Evolutionary conservation across 306 rosid genomes (phyloP).

Genomic region (Quillaja saponaria): DNA sequence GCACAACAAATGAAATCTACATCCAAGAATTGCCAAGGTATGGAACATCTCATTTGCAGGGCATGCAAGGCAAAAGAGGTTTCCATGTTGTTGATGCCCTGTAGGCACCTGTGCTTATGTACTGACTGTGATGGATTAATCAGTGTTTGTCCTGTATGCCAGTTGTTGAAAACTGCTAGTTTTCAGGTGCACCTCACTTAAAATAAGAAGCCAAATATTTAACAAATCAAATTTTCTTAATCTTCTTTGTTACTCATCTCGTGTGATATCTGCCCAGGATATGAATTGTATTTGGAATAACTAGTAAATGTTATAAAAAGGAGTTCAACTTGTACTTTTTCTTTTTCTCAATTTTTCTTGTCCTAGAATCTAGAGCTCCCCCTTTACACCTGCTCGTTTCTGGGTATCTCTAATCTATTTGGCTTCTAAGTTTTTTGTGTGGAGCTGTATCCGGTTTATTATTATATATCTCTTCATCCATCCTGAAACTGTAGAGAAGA

Average conservation of each 20-base stretch:
- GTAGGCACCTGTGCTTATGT: constrained; percentile 88
- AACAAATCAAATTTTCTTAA: constrained; percentile 26
- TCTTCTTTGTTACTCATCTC: constrained; percentile 10
- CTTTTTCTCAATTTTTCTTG: background rate
- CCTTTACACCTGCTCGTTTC: background rate
- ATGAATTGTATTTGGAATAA: background rate
- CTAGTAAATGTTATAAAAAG: constrained; percentile 24
- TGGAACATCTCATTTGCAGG: constrained; percentile 55
- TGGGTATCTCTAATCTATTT: too few relatives aligned
- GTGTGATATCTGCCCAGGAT: constrained; percentile 28
- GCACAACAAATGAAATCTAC: constrained; percentile 31
- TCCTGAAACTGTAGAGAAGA: too few relatives aligned
- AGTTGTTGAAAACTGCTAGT: constrained; percentile 67
- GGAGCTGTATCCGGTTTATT: constrained; percentile 5
- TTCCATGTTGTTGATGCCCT: constrained; percentile 82
- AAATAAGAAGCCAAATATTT: constrained; percentile 29
- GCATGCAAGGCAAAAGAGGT: constrained; percentile 81
- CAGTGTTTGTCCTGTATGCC: constrained; percentile 79
- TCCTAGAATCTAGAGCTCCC: background rate
- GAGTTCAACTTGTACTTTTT: background rate
- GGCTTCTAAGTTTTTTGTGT: constrained; percentile 2
- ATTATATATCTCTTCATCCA: too few relatives aligned
- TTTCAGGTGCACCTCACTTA: constrained; percentile 70
- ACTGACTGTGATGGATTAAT: constrained; percentile 73
- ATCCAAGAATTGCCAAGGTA: constrained; percentile 39